Evolutionary conservation across 192 early-diverging fungal genomes (phyloP), one percentile per base, ranked within the genome.

Genomic region (Entomortierella chlamydospora): DNA sequence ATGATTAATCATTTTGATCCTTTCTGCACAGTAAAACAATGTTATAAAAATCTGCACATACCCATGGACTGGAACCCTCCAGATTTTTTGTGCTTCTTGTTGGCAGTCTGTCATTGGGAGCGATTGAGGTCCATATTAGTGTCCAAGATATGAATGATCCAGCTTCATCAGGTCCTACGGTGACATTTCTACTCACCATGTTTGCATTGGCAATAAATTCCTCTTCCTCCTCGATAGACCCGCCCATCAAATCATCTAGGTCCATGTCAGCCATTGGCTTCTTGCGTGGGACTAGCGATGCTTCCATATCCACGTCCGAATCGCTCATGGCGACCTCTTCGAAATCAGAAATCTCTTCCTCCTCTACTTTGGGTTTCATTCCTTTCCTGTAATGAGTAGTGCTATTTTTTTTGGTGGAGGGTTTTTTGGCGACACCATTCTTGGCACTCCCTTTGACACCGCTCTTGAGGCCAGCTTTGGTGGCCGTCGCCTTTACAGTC

Each of bases 31-130:
- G 34, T 37, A 37, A 10, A 37, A 37, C 34, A 37, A 10, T 37
- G 34, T 37, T 10, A 37, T 37, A 7, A 10, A 37, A n/a, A n/a
- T n/a, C 34, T 10, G 10, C 10, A 39, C 65, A 37, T 74, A 88
- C 90, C 97, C 96, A 99, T 97, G 8, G 95, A 95, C 81, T 98
- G 96, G 83, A 99, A 99, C 28, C 97, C 97, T 33, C 97, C 97
- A 0, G 95, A 97, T 70, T 99, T 99, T 65, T 95, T 95, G 77
- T 94, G 92, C 73, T 96, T 97, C 61, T 94, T 87, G 82, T 97
- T 98, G 4, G 91, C 92, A 18, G 87, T 82, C 51, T 89, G 34
- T 39, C 9, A 25, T 23, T 15, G 39, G 45, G n/a, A n/a, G n/a
- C n/a, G n/a, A n/a, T n/a, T n/a, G n/a, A n/a, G n/a, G n/a, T n/a